Evolutionary conservation across 768 basidiomycete species (phyloP).

Genomic region (Leccinellum albellum): DNA sequence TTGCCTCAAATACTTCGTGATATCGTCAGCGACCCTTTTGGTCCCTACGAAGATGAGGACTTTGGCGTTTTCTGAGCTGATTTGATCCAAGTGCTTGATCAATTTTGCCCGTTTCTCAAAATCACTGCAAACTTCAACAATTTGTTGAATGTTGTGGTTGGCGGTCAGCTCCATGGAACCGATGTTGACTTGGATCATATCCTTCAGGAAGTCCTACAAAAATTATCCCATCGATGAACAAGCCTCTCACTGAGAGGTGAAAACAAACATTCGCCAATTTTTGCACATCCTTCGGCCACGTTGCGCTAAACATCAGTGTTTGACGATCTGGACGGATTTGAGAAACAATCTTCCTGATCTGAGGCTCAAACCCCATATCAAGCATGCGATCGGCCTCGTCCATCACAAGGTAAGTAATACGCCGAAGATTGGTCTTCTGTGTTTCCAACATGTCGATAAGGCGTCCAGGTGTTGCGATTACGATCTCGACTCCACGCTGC

Average conservation of each 20-base stretch:
- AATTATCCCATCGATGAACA: slow-evolving; percentile 2
- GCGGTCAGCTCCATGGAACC: slow-evolving; percentile 98
- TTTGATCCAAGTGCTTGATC: slow-evolving; percentile 95
- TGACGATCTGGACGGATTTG: slow-evolving; percentile 98
- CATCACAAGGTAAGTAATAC: slow-evolving; percentile 97
- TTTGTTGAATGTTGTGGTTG: slow-evolving; percentile 95
- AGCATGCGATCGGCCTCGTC: slow-evolving; percentile 99
- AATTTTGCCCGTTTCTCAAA: slow-evolving; percentile 96
- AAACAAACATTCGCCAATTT: slow-evolving; percentile 79
- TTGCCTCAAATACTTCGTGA: slow-evolving; percentile 95
- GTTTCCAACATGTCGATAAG: slow-evolving; percentile 98
- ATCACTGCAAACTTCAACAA: slow-evolving; percentile 94
- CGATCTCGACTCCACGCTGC: slow-evolving; percentile 94
- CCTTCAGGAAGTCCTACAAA: slow-evolving; percentile 83
- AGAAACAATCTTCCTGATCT: slow-evolving; percentile 95
- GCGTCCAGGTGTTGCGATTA: slow-evolving; percentile 99
- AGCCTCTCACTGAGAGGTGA: background rate
- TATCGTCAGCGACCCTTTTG: slow-evolving; percentile 96
- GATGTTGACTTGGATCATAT: slow-evolving; percentile 98
- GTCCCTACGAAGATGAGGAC: slow-evolving; percentile 98
- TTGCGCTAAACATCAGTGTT: slow-evolving; percentile 98
- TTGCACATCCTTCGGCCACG: slow-evolving; percentile 99
- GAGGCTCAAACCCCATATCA: slow-evolving; percentile 99
- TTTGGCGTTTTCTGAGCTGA: slow-evolving; percentile 95
- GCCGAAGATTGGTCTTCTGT: slow-evolving; percentile 92